Conservation (phyloP, 108 stramenopile species). For the Cyclostephanos tholiformis region DNA sequence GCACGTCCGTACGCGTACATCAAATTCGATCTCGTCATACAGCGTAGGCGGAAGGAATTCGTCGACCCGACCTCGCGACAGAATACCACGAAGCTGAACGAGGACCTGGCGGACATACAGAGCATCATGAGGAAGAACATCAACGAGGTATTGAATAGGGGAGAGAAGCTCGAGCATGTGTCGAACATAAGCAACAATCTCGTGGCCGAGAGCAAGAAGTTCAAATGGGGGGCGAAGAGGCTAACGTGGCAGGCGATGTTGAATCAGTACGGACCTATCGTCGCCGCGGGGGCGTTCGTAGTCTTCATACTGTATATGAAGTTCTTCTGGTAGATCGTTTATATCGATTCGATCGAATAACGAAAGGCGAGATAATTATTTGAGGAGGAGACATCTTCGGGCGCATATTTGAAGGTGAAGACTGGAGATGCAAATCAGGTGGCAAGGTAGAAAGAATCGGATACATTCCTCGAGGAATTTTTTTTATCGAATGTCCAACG, state of each 20-base stretch:
- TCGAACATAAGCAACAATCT: conserved; percentile 72
- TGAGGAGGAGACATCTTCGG: no score
- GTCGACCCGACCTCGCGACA: conserved; percentile 83
- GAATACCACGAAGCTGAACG: conserved; percentile 88
- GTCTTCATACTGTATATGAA: conserved; percentile 83
- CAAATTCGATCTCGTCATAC: conserved; percentile 90
- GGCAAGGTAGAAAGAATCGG: no score
- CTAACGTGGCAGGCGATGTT: conserved; percentile 81
- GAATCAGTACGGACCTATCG: conserved; percentile 86
- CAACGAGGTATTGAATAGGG: conserved; percentile 85
- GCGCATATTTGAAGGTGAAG: no score
- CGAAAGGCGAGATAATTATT: no score
- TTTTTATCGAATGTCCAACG: no score
- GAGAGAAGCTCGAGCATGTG: conserved; percentile 89
- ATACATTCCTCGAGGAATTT: no score
- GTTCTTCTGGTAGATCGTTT: conserved; percentile 70
- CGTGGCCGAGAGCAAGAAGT: conserved; percentile 78
- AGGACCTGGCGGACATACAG: conserved; percentile 96
- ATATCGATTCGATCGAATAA: neutral
- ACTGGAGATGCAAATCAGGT: no score
- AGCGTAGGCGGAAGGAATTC: conserved; percentile 92
- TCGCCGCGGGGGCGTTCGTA: conserved; percentile 59
- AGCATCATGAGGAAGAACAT: conserved; percentile 96
- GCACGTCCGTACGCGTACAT: conserved; percentile 95
- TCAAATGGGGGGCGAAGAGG: conserved; percentile 93